A percentile compares a stretch with the other conserved stretches of the same genome.
Evolutionary conservation across 2,329 filamentous ascomycete species (phyloP).

Genomic region (Sordariomycetes sp.): DNA sequence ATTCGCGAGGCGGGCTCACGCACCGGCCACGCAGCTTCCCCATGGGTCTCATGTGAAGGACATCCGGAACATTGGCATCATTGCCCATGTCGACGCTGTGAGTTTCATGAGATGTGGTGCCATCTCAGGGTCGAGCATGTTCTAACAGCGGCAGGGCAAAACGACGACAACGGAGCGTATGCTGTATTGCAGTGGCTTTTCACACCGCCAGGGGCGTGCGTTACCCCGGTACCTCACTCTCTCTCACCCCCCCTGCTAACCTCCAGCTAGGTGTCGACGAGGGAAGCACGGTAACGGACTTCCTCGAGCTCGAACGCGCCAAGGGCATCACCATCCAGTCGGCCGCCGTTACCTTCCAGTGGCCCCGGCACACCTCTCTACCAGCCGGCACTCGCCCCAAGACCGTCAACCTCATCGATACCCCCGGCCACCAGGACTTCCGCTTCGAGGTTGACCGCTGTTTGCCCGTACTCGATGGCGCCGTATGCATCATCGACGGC

Average conservation of each 20-base stretch:
- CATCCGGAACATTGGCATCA: conserved; percentile 94
- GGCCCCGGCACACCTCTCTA: conserved; percentile 54
- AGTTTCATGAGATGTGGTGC: conserved; percentile 13
- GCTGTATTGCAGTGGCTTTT: conserved; percentile 92
- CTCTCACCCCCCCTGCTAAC: conserved; percentile 5
- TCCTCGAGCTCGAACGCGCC: conserved; percentile 67
- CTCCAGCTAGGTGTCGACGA: conserved; percentile 67
- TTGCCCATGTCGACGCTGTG: conserved; percentile 92
- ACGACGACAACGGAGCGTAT: conserved; percentile 98
- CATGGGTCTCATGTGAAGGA: conserved; percentile 13
- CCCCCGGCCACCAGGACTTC: conserved; percentile 93
- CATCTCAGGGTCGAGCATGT: neutral
- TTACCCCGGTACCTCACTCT: conserved; percentile 5
- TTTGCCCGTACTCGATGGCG: conserved; percentile 76
- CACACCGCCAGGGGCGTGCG: conserved; percentile 66
- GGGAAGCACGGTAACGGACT: conserved; percentile 95
- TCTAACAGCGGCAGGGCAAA: conserved; percentile 52
- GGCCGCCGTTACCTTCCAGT: conserved; percentile 88
- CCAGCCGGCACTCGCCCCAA: conserved; percentile 36
- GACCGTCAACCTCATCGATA: conserved; percentile 88
- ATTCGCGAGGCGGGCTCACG: neutral
- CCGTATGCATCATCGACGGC: conserved; percentile 85
- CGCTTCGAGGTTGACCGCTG: conserved; percentile 93
- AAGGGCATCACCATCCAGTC: conserved; percentile 83
- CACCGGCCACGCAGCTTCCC: neutral